Evolutionary conservation across 202 grass and related monocot genomes (phyloP).

Genomic region (Cymbopogon flexuosus): DNA sequence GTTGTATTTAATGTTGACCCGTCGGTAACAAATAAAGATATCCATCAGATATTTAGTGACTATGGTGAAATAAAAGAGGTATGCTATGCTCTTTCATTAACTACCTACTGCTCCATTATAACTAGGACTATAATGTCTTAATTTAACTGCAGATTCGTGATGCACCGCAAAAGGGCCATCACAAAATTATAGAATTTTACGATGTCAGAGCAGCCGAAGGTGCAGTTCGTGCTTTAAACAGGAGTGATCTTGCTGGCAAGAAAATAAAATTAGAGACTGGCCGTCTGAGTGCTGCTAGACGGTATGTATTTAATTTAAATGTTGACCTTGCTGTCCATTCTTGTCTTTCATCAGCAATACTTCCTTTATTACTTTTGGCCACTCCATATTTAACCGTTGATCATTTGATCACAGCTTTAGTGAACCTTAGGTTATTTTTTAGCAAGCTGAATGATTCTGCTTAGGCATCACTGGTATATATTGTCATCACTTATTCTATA

Average conservation of each 20-base stretch:
- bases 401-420: not conserved
- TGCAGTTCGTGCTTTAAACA: constrained; percentile 65
- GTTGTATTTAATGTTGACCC: constrained; percentile 86
- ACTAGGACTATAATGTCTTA: constrained; percentile 8
- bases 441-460: not conserved
- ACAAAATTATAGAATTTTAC: constrained; percentile 94
- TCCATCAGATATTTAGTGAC: constrained; percentile 69
- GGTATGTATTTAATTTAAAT: constrained; percentile 36
- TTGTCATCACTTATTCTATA: not conserved
- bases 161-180: constrained; percentile 56
- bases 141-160: constrained; percentile 54
- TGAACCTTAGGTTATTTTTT: not conserved
- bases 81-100: constrained; percentile 32
- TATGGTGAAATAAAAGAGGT: constrained; percentile 97
- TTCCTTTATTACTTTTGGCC: constrained; percentile 7
- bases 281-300: constrained; percentile 52
- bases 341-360: constrained; percentile 1
- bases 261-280: constrained; percentile 71
- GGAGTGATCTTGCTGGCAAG: constrained; percentile 68
- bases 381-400: not conserved
- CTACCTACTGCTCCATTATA: constrained; percentile 2
- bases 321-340: not conserved
- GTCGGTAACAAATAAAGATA: constrained; percentile 70
- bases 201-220: constrained; percentile 81
- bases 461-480: not conserved